Evolutionary conservation across 805 yeast species (phyloP).

Genomic region (Suhomyces pyralidae): DNA sequence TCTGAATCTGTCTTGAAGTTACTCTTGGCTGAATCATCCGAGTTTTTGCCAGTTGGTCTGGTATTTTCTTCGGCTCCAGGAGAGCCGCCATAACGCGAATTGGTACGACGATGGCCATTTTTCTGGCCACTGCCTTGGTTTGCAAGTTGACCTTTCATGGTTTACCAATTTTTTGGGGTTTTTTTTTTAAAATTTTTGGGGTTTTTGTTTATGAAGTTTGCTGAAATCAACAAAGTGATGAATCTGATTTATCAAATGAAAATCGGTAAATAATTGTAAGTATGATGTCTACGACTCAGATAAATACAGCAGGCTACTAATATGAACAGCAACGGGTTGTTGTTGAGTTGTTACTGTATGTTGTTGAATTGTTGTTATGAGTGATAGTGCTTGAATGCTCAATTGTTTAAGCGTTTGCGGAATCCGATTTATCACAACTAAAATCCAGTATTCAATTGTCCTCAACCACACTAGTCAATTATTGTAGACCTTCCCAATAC

Average conservation of each 20-base stretch:
- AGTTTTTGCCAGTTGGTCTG: conserved; percentile 56
- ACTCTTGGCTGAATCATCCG: conserved; percentile 6
- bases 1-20: conserved; percentile 81
- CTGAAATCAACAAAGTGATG: background rate
- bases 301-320: background rate
- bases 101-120: conserved; percentile 25
- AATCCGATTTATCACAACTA: background rate
- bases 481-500: background rate
- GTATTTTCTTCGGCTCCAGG: conserved; percentile 11
- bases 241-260: background rate
- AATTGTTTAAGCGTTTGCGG: background rate
- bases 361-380: background rate
- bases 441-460: background rate
- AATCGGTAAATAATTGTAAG: background rate
- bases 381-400: background rate
- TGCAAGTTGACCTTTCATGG: conserved; percentile 23
- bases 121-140: conserved; percentile 12
- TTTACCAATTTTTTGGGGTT: background rate
- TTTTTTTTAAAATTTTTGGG: background rate
- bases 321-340: background rate
- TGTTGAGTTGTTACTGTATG: background rate
- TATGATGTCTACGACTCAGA: background rate
- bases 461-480: background rate
- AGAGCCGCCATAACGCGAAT: conserved; percentile 14
- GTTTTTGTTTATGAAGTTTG: background rate